Conservation (phyloP, 768 basidiomycete species). For the Suillus fuscotomentosus region DNA sequence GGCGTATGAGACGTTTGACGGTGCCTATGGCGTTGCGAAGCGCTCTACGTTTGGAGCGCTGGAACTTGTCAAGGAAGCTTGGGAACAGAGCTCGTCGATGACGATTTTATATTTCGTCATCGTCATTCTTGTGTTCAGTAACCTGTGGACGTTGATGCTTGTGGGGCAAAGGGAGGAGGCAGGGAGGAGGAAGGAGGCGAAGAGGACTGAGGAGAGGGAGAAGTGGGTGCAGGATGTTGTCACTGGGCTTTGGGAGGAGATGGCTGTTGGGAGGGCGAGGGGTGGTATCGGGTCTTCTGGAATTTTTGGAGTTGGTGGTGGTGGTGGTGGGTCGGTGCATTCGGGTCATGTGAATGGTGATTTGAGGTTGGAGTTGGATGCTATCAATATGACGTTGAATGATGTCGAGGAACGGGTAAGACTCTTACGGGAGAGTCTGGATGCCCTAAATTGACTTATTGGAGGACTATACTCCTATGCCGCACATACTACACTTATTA, state of each 20-base stretch:
- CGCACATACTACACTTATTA: background rate
- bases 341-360: conserved; percentile 22
- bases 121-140: conserved; percentile 69
- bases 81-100: conserved; percentile 74
- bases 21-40: conserved; percentile 67
- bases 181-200: conserved; percentile 45
- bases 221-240: conserved; percentile 74
- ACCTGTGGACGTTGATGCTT: conserved; percentile 64
- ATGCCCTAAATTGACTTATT: conserved; percentile 27
- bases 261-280: conserved; percentile 44
- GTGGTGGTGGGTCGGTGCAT: conserved; percentile 12
- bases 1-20: conserved; percentile 86
- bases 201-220: conserved; percentile 64
- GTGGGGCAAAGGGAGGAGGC: conserved; percentile 48
- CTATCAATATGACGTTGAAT: conserved; percentile 52
- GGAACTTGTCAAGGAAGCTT: conserved; percentile 76
- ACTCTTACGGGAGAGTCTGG: conserved; percentile 43
- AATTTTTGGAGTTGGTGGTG: background rate
- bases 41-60: conserved; percentile 70
- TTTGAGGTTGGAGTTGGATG: conserved; percentile 47
- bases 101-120: conserved; percentile 75
- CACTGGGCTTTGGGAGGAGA: conserved; percentile 70
- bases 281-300: conserved; percentile 8
- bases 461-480: background rate
- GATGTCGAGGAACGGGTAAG: conserved; percentile 55